Evolutionary conservation across 2,329 filamentous ascomycete genomes (phyloP).

Genomic region (Monosporascus sp.): DNA sequence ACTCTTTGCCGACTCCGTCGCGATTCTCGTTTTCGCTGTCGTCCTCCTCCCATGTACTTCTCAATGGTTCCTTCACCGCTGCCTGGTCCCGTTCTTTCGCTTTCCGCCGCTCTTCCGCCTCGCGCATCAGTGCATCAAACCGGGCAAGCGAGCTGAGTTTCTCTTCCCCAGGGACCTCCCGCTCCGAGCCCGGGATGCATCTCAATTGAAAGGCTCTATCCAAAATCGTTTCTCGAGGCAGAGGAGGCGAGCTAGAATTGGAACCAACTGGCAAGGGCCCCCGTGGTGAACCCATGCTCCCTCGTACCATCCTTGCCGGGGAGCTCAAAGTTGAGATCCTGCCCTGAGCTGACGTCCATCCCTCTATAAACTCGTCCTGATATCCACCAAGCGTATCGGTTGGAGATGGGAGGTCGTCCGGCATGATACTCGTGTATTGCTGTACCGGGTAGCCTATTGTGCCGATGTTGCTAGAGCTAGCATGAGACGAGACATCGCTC

Average conservation of each 20-base stretch:
- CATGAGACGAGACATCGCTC: conserved; percentile 58
- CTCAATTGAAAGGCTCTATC: conserved; percentile 61
- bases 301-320: conserved; percentile 44
- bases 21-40: conserved; percentile 39
- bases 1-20: conserved; percentile 32
- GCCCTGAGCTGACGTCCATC: conserved; percentile 56
- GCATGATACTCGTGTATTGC: conserved; percentile 47
- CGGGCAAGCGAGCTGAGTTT: conserved; percentile 60
- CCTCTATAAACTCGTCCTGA: conserved; percentile 52
- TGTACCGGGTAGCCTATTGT: conserved; percentile 37
- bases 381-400: conserved; percentile 48
- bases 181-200: conserved; percentile 56
- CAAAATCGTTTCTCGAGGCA: conserved; percentile 59
- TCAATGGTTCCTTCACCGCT: conserved; percentile 31
- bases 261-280: conserved; percentile 30
- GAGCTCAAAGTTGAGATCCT: conserved; percentile 54
- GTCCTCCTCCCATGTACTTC: conserved; percentile 48
- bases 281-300: conserved; percentile 47
- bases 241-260: conserved; percentile 46
- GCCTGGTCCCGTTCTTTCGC: conserved; percentile 31
- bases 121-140: conserved; percentile 62
- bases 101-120: conserved; percentile 48
- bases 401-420: conserved; percentile 53
- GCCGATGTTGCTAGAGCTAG: conserved; percentile 41
- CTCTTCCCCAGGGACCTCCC: conserved; percentile 50